phyloP scores from a whole-genome alignment of 2,329 filamentous ascomycete species.

The Drechmeria coniospora region DNA sequence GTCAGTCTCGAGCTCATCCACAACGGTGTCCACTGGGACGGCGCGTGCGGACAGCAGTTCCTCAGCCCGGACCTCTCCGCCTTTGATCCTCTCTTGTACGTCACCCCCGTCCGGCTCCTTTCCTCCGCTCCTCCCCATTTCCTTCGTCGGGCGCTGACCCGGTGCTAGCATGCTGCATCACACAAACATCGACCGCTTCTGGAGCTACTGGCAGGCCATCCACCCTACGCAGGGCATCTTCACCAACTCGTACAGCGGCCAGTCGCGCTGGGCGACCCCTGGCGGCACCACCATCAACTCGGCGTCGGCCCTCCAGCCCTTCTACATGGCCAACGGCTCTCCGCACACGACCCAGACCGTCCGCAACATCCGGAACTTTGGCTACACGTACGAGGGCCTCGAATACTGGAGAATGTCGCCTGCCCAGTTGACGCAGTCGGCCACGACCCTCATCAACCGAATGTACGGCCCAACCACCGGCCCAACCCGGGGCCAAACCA shows the following conservation, averaged over 20 bases:
- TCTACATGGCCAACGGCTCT: conserved; percentile 21
- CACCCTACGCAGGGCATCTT: conserved; percentile 20
- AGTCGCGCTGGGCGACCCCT: conserved; percentile 24
- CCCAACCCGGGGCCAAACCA: no score
- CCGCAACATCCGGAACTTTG: conserved; percentile 16
- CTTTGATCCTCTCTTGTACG: conserved; percentile 30
- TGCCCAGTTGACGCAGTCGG: conserved; percentile 14
- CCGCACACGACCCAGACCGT: conserved; percentile 25
- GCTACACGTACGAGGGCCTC: conserved; percentile 23
- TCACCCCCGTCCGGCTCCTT: background rate
- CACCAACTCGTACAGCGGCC: conserved; percentile 16
- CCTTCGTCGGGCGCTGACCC: background rate
- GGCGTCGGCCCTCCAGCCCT: conserved; percentile 31
- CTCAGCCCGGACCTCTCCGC: conserved; percentile 20
- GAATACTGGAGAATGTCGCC: conserved; percentile 16
- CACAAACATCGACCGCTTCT: conserved; percentile 48
- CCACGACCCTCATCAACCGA: conserved; percentile 18
- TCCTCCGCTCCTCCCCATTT: background rate
- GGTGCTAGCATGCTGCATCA: conserved; percentile 30
- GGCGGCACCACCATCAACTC: conserved; percentile 23
- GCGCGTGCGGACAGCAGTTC: conserved; percentile 24
- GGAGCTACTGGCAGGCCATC: conserved; percentile 36
- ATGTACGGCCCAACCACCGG: conserved; percentile 9
- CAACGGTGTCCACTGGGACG: conserved; percentile 25
- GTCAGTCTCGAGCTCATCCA: conserved; percentile 28